A percentile compares a stretch with the other conserved stretches of the same genome.
phyloP scores from a whole-genome alignment of 495 filamentous ascomycete genomes.

The Aspergillus egyptiacus region DNA sequence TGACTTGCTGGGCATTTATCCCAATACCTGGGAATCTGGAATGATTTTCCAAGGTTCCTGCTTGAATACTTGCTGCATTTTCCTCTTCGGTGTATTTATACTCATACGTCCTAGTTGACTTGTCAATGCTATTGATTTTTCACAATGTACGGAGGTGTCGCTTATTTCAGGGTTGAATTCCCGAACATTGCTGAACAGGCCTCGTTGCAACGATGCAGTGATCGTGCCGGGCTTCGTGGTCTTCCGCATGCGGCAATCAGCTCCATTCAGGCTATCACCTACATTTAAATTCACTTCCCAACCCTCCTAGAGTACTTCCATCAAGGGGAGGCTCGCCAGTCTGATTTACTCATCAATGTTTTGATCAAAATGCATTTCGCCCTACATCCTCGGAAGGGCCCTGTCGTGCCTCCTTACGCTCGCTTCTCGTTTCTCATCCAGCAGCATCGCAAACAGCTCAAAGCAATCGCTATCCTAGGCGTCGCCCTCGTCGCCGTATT shows the following conservation, averaged over 20 bases:
- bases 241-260: conserved; percentile 21
- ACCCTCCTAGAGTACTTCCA: not conserved
- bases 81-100: conserved; percentile 37
- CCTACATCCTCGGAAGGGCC: conserved; percentile 75
- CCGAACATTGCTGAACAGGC: not conserved
- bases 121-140: conserved; percentile 23
- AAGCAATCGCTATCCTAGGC: conserved; percentile 52
- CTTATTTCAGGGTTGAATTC: conserved; percentile 7
- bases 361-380: conserved; percentile 76
- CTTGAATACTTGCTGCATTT: conserved; percentile 25
- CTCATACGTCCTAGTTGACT: conserved; percentile 10
- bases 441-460: conserved; percentile 62
- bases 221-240: conserved; percentile 13
- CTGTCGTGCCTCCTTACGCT: conserved; percentile 56
- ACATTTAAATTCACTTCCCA: not conserved
- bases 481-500: conserved; percentile 54
- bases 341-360: not conserved
- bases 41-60: conserved; percentile 2
- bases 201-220: conserved; percentile 21
- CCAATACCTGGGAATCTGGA: conserved; percentile 9
- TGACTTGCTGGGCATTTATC: conserved; percentile 16
- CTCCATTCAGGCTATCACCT: not conserved
- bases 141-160: not conserved
- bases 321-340: not conserved
- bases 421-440: conserved; percentile 55